phyloP scores from a whole-genome alignment of 1,139 yeast species.

The Schizosaccharomyces versatilis region DNA sequence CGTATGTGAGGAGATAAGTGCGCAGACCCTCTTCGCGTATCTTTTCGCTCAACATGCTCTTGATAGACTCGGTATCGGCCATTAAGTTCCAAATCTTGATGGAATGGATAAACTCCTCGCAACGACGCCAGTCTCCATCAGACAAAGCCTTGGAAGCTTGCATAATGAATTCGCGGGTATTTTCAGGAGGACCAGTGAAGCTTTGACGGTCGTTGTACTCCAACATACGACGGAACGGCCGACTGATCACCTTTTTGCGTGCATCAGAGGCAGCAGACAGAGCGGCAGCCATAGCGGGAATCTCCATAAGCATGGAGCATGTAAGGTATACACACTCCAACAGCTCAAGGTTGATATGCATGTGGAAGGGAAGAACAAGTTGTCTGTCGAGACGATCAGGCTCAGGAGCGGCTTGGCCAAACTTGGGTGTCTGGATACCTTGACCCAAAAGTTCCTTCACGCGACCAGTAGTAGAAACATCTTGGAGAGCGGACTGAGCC shows the following conservation, averaged over 20 bases:
- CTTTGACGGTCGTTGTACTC: conserved; percentile 88
- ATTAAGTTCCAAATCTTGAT: conserved; percentile 81
- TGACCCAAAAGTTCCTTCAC: conserved; percentile 88
- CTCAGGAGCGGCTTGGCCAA: conserved; percentile 32
- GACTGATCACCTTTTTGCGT: conserved; percentile 42
- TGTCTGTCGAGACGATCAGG: conserved; percentile 33
- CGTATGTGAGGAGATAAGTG: conserved; percentile 72
- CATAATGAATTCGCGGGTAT: conserved; percentile 80
- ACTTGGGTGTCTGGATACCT: conserved; percentile 43
- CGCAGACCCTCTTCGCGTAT: conserved; percentile 77
- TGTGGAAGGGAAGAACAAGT: conserved; percentile 87
- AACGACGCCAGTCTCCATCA: conserved; percentile 71
- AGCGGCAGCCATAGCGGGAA: conserved; percentile 60
- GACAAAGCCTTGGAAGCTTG: conserved; percentile 81
- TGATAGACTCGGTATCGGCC: conserved; percentile 39
- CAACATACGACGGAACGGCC: conserved; percentile 75
- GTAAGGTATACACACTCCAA: conserved; percentile 88
- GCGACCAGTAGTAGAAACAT: conserved; percentile 67
- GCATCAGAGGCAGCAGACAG: conserved; percentile 25
- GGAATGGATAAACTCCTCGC: conserved; percentile 46
- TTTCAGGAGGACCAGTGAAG: conserved; percentile 95
- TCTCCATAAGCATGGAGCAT: conserved; percentile 69
- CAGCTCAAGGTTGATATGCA: conserved; percentile 89
- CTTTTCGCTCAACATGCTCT: conserved; percentile 49
- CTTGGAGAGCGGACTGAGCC: conserved; percentile 70